Conservation (phyloP, 306 rosid genomes). For the Prunus salicina region DNA sequence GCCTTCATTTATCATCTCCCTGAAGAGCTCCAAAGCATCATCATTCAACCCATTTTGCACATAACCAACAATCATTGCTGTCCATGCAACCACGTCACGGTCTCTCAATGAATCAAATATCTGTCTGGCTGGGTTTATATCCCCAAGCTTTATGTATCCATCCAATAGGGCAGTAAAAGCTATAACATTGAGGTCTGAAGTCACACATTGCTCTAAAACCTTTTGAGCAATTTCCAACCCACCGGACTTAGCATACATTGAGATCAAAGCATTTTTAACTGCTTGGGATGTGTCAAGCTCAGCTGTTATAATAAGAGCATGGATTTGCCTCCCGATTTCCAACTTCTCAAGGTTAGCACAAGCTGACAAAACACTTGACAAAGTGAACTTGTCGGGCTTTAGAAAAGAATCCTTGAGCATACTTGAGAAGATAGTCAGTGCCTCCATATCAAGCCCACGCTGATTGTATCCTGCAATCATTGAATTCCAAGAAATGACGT, state of each 20-base stretch:
- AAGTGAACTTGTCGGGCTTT: slow-evolving; percentile 72
- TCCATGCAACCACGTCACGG: slow-evolving; percentile 78
- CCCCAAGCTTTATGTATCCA: slow-evolving; percentile 80
- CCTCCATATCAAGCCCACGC: slow-evolving; percentile 54
- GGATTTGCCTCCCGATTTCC: slow-evolving; percentile 73
- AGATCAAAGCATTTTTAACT: slow-evolving; percentile 60
- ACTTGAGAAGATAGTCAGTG: slow-evolving; percentile 50
- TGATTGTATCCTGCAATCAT: slow-evolving; percentile 64
- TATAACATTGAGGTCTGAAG: slow-evolving; percentile 55
- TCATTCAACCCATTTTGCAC: slow-evolving; percentile 59
- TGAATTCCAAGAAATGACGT: slow-evolving; percentile 74
- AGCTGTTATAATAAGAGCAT: slow-evolving; percentile 52
- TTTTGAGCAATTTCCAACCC: slow-evolving; percentile 52
- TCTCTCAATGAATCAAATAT: slow-evolving; percentile 65
- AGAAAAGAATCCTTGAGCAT: slow-evolving; percentile 50
- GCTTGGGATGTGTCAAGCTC: slow-evolving; percentile 43
- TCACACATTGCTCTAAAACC: slow-evolving; percentile 43
- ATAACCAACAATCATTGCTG: slow-evolving; percentile 90
- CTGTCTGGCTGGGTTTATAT: slow-evolving; percentile 67
- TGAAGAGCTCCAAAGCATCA: slow-evolving; percentile 67
- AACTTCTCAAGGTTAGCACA: slow-evolving; percentile 69
- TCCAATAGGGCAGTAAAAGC: slow-evolving; percentile 80
- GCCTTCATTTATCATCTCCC: slow-evolving; percentile 63
- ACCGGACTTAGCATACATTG: slow-evolving; percentile 83
- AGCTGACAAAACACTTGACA: slow-evolving; percentile 75